Evolutionary conservation across 176 grass and related monocot species (phyloP).

Genomic region (Aegilops longissima): DNA sequence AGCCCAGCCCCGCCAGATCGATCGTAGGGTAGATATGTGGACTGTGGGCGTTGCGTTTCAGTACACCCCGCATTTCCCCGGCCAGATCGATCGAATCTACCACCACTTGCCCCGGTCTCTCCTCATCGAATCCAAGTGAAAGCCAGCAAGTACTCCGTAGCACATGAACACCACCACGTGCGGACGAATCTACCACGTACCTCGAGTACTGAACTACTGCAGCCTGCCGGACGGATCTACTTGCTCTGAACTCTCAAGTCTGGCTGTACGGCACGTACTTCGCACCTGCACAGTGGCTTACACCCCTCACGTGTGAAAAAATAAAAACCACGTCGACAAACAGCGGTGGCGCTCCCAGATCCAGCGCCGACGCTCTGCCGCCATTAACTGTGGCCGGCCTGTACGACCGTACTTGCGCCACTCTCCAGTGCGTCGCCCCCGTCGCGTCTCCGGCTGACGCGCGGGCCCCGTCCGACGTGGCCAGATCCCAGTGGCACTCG

Average conservation of each 20-base stretch:
- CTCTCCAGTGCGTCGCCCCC: neutral
- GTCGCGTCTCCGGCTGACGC: neutral
- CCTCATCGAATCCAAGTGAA: neutral
- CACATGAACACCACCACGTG: neutral
- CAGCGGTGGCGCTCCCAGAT: constrained; percentile 14
- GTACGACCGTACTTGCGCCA: neutral
- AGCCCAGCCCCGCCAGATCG: neutral
- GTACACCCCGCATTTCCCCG: neutral
- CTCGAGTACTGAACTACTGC: neutral
- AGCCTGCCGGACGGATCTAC: neutral
- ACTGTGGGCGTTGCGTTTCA: neutral
- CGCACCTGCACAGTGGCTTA: neutral
- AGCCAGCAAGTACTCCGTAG: neutral
- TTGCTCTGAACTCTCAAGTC: too few species aligned
- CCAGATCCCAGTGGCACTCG: neutral
- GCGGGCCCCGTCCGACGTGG: neutral
- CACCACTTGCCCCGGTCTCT: neutral
- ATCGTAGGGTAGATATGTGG: neutral
- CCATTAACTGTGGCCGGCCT: neutral
- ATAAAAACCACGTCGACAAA: neutral
- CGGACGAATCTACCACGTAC: neutral
- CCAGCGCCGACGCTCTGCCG: neutral
- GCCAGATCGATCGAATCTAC: neutral
- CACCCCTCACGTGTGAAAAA: neutral
- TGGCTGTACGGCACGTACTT: neutral